Conservation (phyloP, 2,329 filamentous ascomycete species). For the Aspergillus costaricaensis region DNA sequence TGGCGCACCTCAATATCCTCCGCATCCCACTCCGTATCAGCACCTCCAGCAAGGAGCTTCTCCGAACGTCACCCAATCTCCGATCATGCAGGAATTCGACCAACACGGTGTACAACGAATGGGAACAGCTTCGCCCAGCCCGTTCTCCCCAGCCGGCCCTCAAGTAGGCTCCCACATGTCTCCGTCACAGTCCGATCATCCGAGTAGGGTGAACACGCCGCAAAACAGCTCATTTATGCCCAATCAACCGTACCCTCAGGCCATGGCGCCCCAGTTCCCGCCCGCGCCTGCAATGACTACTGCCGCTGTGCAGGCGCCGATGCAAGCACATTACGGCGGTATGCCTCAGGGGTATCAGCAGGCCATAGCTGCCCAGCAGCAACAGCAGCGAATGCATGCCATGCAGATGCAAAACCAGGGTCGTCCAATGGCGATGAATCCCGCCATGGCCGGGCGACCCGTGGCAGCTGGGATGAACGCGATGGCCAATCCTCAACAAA, state of each 20-base stretch:
- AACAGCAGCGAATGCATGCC: slow-evolving; percentile 68
- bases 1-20: slow-evolving; percentile 59
- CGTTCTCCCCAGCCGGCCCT: slow-evolving; percentile 76
- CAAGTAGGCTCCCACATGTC: slow-evolving; percentile 73
- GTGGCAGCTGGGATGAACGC: slow-evolving; percentile 39
- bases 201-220: slow-evolving; percentile 65
- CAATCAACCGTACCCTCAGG: slow-evolving; percentile 42
- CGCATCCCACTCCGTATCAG: slow-evolving; percentile 70
- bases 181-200: slow-evolving; percentile 73
- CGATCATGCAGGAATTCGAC: slow-evolving; percentile 76
- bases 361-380: slow-evolving; percentile 67
- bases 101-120: slow-evolving; percentile 74
- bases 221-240: slow-evolving; percentile 72
- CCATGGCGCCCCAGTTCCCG: slow-evolving; percentile 46
- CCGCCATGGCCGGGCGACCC: slow-evolving; percentile 38
- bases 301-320: slow-evolving; percentile 41
- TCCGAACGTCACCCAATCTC: slow-evolving; percentile 84
- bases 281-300: slow-evolving; percentile 43
- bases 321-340: slow-evolving; percentile 53
- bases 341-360: slow-evolving; percentile 56
- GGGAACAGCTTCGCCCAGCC: slow-evolving; percentile 88
- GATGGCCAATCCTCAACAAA: slow-evolving; percentile 43
- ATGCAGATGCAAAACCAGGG: slow-evolving; percentile 80
- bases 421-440: slow-evolving; percentile 57
- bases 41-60: slow-evolving; percentile 81